Conservation (phyloP, 2,329 filamentous ascomycete genomes). For the Rhinocladiella similis region DNA sequence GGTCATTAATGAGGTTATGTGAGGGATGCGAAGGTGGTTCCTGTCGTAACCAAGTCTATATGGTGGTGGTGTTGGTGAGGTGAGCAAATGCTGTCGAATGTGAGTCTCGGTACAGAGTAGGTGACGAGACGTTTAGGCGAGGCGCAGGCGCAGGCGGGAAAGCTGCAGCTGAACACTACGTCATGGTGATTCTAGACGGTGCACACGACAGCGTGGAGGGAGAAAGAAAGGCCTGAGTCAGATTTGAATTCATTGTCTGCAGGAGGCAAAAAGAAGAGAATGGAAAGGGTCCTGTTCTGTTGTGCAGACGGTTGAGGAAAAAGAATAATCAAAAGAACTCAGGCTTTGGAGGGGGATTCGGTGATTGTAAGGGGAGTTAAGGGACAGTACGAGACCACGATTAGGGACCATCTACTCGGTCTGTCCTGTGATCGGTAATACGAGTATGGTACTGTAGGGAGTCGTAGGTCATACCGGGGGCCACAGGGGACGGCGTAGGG, state of each 20-base stretch:
- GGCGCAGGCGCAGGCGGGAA: conserved; percentile 5
- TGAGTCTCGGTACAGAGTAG: background rate
- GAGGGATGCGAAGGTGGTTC: background rate
- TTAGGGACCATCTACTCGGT: too few species aligned
- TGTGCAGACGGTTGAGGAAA: background rate
- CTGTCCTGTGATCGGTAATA: too few species aligned
- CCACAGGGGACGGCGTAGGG: too few species aligned
- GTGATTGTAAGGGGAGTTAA: too few species aligned
- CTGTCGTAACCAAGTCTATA: background rate
- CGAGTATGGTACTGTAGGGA: too few species aligned
- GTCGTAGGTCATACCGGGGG: too few species aligned
- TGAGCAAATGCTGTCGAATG: background rate
- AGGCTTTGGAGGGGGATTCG: too few species aligned
- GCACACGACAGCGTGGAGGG: conserved; percentile 19
- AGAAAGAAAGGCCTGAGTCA: background rate
- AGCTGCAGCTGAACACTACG: conserved; percentile 9
- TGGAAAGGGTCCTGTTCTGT: background rate
- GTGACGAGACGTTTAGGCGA: background rate
- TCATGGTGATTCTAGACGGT: conserved; percentile 23
- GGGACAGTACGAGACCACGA: too few species aligned
- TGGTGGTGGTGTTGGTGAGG: background rate
- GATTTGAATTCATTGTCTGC: conserved; percentile 11
- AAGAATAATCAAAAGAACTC: too few species aligned
- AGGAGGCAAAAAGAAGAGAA: conserved; percentile 6
- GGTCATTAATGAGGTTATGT: conserved; percentile 7